A percentile compares a stretch with the other conserved stretches of the same genome.
These are phyloP conservation scores for Medicago arabica DNA, from an alignment of 306 rosid species.

Conservation along the genomic window DNA sequence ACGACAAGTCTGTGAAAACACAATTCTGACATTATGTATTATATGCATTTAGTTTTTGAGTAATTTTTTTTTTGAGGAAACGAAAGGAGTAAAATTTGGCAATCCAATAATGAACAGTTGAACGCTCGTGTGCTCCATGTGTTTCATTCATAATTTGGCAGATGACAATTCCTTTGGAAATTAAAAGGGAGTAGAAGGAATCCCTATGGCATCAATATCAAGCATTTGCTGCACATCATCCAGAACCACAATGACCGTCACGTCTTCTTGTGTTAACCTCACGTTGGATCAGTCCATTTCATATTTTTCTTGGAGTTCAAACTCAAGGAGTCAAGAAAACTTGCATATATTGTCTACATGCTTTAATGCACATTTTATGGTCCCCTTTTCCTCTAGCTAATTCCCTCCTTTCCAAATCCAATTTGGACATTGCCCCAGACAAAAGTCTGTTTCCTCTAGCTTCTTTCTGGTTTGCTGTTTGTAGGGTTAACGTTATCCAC, in stretches of 20 bases:
- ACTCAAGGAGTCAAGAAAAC: neutral
- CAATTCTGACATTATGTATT: neutral
- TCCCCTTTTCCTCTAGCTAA: neutral
- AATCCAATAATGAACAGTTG: neutral
- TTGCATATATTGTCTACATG: neutral
- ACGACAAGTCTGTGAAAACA: neutral
- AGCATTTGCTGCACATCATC: neutral
- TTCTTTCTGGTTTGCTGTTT: neutral
- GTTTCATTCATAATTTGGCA: neutral
- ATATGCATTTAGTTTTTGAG: neutral
- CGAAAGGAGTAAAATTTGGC: neutral
- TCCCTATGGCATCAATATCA: neutral
- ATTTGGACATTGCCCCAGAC: neutral
- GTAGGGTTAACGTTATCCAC: neutral
- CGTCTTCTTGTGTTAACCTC: constrained; percentile 3
- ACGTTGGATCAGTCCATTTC: neutral
- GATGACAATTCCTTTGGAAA: neutral
- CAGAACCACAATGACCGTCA: neutral
- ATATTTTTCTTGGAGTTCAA: neutral
- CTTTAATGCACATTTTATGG: neutral
- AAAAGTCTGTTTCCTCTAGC: neutral
- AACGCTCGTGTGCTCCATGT: neutral
- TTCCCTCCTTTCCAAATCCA: neutral
- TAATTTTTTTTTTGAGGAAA: too few relatives aligned
- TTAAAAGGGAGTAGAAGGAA: too few relatives aligned